phyloP scores from a whole-genome alignment of 2,329 filamentous ascomycete species.

The Pseudogymnoascus sp. region DNA sequence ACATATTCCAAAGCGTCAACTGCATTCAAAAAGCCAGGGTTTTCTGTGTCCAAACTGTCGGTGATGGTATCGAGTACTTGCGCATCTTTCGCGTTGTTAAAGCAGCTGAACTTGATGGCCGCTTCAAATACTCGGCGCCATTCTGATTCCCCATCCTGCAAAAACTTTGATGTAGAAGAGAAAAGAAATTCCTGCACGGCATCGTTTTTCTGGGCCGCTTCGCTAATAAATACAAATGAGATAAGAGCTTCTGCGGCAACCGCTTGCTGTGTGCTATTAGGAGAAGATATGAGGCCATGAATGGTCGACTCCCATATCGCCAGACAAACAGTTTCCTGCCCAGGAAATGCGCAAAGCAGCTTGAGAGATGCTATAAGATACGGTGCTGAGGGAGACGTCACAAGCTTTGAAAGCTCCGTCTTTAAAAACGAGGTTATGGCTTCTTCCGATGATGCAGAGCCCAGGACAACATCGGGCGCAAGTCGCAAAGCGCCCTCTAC shows the following conservation, averaged over 20 bases:
- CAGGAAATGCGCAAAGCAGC: conserved; percentile 40
- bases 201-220: conserved; percentile 33
- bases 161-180: conserved; percentile 33
- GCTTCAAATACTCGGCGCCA: conserved; percentile 43
- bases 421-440: conserved; percentile 45
- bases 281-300: conserved; percentile 33
- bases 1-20: conserved; percentile 44
- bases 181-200: conserved; percentile 43
- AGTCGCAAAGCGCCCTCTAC: conserved; percentile 45
- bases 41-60: conserved; percentile 18
- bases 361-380: conserved; percentile 61
- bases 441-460: conserved; percentile 36
- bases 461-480: conserved; percentile 35
- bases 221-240: conserved; percentile 30
- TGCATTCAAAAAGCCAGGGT: conserved; percentile 22
- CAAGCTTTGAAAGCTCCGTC: conserved; percentile 49
- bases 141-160: conserved; percentile 26
- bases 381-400: conserved; percentile 61
- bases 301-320: conserved; percentile 31
- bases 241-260: conserved; percentile 40
- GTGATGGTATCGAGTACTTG: conserved; percentile 27
- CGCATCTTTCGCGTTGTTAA: conserved; percentile 24
- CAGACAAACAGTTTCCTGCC: conserved; percentile 24
- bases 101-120: conserved; percentile 32
- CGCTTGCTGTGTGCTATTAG: conserved; percentile 26